These are phyloP conservation scores for Biscogniauxia mediterranea DNA, from an alignment of 2,329 filamentous ascomycete species.

Conservation along the genomic window DNA sequence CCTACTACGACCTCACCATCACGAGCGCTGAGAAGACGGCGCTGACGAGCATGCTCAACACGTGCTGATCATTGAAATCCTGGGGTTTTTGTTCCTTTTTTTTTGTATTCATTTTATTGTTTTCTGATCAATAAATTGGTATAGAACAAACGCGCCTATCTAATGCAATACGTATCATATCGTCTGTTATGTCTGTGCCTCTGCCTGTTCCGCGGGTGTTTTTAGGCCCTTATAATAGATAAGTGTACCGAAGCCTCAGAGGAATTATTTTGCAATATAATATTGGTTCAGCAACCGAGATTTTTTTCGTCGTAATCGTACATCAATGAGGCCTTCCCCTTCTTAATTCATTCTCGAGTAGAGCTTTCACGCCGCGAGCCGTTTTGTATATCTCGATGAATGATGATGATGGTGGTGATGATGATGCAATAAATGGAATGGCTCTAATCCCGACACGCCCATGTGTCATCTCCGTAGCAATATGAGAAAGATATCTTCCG, in stretches of 20 bases:
- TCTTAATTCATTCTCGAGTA: too few species aligned
- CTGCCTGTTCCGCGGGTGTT: too few species aligned
- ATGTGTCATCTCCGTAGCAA: too few species aligned
- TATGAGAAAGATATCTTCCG: neutral
- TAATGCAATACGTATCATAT: neutral
- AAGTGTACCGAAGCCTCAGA: too few species aligned
- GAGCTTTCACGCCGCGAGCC: too few species aligned
- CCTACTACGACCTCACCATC: conserved; percentile 64
- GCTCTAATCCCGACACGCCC: neutral
- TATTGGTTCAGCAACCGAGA: too few species aligned
- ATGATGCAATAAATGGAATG: neutral
- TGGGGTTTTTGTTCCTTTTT: too few species aligned
- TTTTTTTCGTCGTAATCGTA: neutral
- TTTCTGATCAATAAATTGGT: too few species aligned
- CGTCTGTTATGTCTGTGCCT: neutral
- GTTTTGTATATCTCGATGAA: neutral
- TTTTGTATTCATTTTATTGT: too few species aligned
- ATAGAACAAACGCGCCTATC: neutral
- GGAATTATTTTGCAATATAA: too few species aligned
- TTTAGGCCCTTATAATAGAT: too few species aligned
- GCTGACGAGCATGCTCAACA: conserved; percentile 61
- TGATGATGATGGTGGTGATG: too few species aligned
- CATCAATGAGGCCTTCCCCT: neutral
- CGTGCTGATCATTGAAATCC: conserved; percentile 45
- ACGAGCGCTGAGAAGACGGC: conserved; percentile 71